Evolutionary conservation across 306 rosid genomes (phyloP).

Genomic region (Begonia masoniana): DNA sequence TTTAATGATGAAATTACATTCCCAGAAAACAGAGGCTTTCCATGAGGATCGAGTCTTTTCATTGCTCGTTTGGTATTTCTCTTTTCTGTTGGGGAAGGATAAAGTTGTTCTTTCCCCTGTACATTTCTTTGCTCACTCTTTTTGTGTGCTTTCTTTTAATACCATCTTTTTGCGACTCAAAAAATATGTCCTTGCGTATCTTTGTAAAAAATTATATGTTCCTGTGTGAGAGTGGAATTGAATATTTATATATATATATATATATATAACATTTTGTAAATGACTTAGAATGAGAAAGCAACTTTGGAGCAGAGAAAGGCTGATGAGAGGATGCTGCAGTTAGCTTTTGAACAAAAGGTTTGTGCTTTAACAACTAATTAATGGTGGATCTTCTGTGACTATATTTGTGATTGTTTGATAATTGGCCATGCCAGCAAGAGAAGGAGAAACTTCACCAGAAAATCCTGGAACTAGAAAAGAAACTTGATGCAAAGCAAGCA

Average conservation of each 20-base stretch:
- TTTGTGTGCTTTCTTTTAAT: too few relatives aligned
- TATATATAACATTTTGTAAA: not conserved
- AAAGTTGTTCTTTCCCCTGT: too few relatives aligned
- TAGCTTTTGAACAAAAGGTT: slow-evolving; percentile 63
- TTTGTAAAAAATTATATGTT: too few relatives aligned
- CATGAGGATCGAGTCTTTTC: too few relatives aligned
- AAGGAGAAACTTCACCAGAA: slow-evolving; percentile 39
- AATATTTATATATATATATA: not conserved
- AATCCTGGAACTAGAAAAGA: slow-evolving; percentile 45
- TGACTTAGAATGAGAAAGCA: slow-evolving; percentile 50
- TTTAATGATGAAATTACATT: too few relatives aligned
- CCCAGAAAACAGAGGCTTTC: too few relatives aligned
- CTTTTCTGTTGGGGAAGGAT: too few relatives aligned
- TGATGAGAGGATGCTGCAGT: slow-evolving; percentile 38
- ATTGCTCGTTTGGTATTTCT: too few relatives aligned
- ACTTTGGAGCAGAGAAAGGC: slow-evolving; percentile 50
- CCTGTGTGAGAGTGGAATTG: too few relatives aligned
- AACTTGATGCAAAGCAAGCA: slow-evolving; percentile 63
- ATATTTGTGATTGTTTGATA: slow-evolving; percentile 3
- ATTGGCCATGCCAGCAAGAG: slow-evolving; percentile 34
- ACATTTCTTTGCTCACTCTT: too few relatives aligned
- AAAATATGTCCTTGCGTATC: too few relatives aligned
- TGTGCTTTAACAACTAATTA: slow-evolving; percentile 2
- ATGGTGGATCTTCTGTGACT: not conserved
- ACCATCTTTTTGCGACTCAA: too few relatives aligned